Percentiles rank a stretch among this genome's conserved stretches.
Evolutionary conservation across 139 green algal genomes (phyloP).

Genomic region (Medakamo hakoo): DNA sequence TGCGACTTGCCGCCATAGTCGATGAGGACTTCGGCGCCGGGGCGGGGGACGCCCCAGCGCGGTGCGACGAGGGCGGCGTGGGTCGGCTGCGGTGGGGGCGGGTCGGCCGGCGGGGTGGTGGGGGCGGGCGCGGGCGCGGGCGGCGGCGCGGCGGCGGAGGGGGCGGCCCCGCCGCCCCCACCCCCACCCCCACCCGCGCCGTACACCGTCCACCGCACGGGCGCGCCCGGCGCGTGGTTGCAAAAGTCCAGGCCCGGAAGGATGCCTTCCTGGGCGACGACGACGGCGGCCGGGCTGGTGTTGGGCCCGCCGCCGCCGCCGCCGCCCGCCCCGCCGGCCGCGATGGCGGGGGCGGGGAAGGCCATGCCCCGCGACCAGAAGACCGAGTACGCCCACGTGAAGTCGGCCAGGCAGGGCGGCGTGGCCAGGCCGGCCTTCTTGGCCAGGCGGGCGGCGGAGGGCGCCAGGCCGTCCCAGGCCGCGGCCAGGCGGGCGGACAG

Average conservation of each 20-base stretch:
- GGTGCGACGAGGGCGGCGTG: slow-evolving; percentile 17
- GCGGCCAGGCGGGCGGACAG: slow-evolving; percentile 5
- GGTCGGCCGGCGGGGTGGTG: not conserved
- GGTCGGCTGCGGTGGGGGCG: too few relatives aligned
- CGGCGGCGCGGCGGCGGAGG: too few relatives aligned
- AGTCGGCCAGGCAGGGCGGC: slow-evolving; percentile 35
- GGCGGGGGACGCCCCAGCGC: not conserved
- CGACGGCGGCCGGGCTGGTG: not conserved
- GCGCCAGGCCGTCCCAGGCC: slow-evolving; percentile 18
- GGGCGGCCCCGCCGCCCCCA: too few relatives aligned
- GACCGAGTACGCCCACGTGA: slow-evolving; percentile 44
- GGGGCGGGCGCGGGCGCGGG: too few relatives aligned
- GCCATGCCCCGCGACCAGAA: slow-evolving; percentile 26
- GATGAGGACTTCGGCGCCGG: slow-evolving; percentile 41
- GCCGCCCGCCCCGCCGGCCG: not conserved
- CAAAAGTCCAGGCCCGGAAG: slow-evolving; percentile 75
- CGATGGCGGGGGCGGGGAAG: slow-evolving; percentile 8
- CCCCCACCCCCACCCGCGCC: not conserved
- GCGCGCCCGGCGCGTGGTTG: slow-evolving; percentile 42
- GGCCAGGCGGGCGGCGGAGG: slow-evolving; percentile 12
- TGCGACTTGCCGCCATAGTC: slow-evolving; percentile 46
- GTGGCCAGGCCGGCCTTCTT: slow-evolving; percentile 2
- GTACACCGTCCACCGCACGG: slow-evolving; percentile 35
- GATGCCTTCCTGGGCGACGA: slow-evolving; percentile 23
- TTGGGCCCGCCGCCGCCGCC: too few relatives aligned